Conservation (phyloP, 2,329 filamentous ascomycete genomes). For the Hirsutella thompsonii region DNA sequence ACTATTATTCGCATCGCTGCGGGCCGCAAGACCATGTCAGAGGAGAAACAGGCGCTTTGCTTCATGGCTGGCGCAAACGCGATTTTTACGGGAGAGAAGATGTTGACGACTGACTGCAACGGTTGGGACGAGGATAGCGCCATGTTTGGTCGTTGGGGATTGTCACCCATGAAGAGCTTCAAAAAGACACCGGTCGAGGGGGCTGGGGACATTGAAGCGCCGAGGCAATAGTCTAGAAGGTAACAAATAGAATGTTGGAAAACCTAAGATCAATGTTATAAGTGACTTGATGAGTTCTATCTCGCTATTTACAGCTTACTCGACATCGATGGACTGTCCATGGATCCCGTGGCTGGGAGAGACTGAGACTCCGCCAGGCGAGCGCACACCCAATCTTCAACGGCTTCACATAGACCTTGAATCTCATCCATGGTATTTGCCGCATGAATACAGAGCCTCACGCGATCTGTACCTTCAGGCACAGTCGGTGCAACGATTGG, state of each 20-base stretch:
- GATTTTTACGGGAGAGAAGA: conserved; percentile 93
- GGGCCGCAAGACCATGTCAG: conserved; percentile 69
- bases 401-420: conserved; percentile 32
- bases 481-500: conserved; percentile 59
- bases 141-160: conserved; percentile 75
- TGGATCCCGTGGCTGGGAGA: too few relatives aligned
- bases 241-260: too few relatives aligned
- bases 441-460: conserved; percentile 56
- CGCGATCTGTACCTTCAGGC: conserved; percentile 46
- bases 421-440: conserved; percentile 48
- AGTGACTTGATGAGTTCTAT: too few relatives aligned
- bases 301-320: too few relatives aligned
- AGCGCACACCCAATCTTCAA: conserved; percentile 31
- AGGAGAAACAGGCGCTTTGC: conserved; percentile 81
- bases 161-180: conserved; percentile 59
- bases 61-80: conserved; percentile 88
- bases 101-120: conserved; percentile 85
- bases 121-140: conserved; percentile 80
- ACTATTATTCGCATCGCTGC: conserved; percentile 83
- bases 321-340: too few relatives aligned
- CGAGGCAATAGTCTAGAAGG: neutral
- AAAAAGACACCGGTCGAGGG: conserved; percentile 7
- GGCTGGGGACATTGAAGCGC: conserved; percentile 6
- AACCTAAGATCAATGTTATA: too few relatives aligned
- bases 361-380: neutral